Evolutionary conservation across 2,329 filamentous ascomycete species (phyloP).

Genomic region (Davidsoniella eucalypti): DNA sequence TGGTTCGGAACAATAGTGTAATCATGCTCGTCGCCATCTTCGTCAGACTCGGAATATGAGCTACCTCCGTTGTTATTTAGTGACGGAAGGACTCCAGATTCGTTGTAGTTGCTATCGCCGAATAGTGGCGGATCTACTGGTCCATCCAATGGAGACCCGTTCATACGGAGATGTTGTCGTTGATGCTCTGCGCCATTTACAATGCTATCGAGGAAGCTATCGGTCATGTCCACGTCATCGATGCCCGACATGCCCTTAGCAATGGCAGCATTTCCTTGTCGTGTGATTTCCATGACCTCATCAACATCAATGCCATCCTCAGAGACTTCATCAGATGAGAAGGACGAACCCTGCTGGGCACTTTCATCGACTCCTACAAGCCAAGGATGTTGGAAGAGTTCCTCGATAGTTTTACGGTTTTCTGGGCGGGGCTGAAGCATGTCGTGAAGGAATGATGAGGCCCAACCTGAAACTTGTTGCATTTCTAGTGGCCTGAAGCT

Average conservation of each 20-base stretch:
- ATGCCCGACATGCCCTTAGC: too few relatives aligned
- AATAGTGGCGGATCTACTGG: neutral
- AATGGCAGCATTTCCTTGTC: neutral
- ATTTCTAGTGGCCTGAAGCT: constrained; percentile 47
- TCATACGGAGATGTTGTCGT: neutral
- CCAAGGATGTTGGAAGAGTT: constrained; percentile 62
- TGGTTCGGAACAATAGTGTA: constrained; percentile 15
- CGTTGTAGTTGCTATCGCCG: neutral
- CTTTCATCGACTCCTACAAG: constrained; percentile 26
- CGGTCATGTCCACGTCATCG: constrained; percentile 12
- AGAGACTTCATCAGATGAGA: constrained; percentile 43
- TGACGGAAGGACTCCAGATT: constrained; percentile 9
- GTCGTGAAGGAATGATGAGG: constrained; percentile 56
- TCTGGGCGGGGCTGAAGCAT: constrained; percentile 74
- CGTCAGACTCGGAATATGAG: constrained; percentile 22
- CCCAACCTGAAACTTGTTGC: constrained; percentile 42
- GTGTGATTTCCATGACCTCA: constrained; percentile 1
- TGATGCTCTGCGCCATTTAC: neutral
- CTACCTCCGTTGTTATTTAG: constrained; percentile 24
- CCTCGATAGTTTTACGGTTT: constrained; percentile 53
- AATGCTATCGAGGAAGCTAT: constrained; percentile 8
- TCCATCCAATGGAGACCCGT: too few relatives aligned
- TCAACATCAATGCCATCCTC: constrained; percentile 40
- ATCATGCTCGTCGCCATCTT: constrained; percentile 17
- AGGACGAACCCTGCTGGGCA: constrained; percentile 19